Evolutionary conservation across 805 yeast species (phyloP).

Genomic region (Lipomyces starkeyi): DNA sequence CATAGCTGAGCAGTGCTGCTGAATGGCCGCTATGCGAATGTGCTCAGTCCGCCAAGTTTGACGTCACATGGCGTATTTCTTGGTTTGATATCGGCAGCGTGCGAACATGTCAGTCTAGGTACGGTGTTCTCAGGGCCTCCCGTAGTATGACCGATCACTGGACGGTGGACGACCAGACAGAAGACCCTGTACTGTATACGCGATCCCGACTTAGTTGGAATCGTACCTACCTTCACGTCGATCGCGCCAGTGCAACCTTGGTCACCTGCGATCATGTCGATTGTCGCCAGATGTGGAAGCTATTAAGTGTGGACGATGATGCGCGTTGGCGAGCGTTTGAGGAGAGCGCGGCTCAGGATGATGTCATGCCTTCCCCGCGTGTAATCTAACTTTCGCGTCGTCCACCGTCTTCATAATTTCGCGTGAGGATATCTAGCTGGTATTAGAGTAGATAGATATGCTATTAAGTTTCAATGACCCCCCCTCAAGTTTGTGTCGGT

Average conservation of each 20-base stretch:
- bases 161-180: background rate
- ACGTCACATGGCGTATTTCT: background rate
- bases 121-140: background rate
- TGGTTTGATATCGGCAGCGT: background rate
- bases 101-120: conserved; percentile 2
- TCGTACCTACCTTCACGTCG: background rate
- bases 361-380: background rate
- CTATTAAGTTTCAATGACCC: too few relatives aligned
- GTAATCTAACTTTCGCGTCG: background rate
- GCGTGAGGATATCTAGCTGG: too few relatives aligned
- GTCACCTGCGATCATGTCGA: background rate
- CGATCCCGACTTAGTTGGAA: background rate
- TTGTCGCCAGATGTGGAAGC: background rate
- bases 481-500: too few relatives aligned
- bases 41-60: background rate
- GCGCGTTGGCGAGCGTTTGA: background rate
- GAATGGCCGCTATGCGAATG: background rate
- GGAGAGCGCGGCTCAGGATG: conserved; percentile 1
- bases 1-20: background rate
- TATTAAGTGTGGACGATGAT: background rate
- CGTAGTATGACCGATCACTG: background rate
- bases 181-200: background rate
- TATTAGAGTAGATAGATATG: too few relatives aligned
- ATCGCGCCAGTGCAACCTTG: background rate
- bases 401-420: too few relatives aligned